These are phyloP conservation scores for Saccharomycopsis schoenii DNA, from an alignment of 805 yeast species.

Conservation along the genomic window DNA sequence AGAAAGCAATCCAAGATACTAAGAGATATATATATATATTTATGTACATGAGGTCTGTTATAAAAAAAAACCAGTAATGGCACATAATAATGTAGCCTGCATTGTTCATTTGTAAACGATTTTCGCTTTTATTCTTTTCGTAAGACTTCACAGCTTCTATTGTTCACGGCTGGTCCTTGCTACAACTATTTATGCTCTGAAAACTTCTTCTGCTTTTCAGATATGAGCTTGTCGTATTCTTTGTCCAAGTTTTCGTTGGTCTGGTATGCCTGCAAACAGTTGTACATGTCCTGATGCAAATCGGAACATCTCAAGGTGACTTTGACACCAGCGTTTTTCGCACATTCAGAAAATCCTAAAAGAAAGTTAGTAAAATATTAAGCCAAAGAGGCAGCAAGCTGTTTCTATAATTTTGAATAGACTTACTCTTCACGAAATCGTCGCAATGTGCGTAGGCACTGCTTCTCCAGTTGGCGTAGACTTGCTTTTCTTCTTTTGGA, in stretches of 20 bases:
- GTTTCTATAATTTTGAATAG: slow-evolving; percentile 60
- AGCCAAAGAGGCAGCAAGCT: slow-evolving; percentile 34
- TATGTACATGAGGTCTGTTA: not conserved
- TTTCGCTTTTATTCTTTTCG: no score
- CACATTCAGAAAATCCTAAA: slow-evolving; percentile 67
- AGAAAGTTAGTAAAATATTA: slow-evolving; percentile 58
- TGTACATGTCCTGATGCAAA: slow-evolving; percentile 48
- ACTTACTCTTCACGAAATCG: slow-evolving; percentile 54
- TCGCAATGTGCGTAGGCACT: slow-evolving; percentile 60
- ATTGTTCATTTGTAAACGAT: no score
- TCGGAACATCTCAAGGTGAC: slow-evolving; percentile 57
- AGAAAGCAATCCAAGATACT: no score
- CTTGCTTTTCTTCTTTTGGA: slow-evolving; percentile 67
- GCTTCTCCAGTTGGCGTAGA: slow-evolving; percentile 60
- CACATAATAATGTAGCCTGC: not conserved
- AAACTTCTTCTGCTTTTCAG: slow-evolving; percentile 35
- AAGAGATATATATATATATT: not conserved
- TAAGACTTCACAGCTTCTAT: no score
- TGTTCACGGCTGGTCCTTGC: no score
- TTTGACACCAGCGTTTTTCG: slow-evolving; percentile 50
- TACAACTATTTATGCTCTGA: slow-evolving; percentile 5
- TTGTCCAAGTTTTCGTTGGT: slow-evolving; percentile 54
- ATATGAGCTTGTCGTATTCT: slow-evolving; percentile 55
- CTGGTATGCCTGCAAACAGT: slow-evolving; percentile 55
- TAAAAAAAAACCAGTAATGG: no score